These are phyloP conservation scores for Thielaviopsis euricoi DNA, from an alignment of 2,329 filamentous ascomycete genomes.

Conservation along the genomic window DNA sequence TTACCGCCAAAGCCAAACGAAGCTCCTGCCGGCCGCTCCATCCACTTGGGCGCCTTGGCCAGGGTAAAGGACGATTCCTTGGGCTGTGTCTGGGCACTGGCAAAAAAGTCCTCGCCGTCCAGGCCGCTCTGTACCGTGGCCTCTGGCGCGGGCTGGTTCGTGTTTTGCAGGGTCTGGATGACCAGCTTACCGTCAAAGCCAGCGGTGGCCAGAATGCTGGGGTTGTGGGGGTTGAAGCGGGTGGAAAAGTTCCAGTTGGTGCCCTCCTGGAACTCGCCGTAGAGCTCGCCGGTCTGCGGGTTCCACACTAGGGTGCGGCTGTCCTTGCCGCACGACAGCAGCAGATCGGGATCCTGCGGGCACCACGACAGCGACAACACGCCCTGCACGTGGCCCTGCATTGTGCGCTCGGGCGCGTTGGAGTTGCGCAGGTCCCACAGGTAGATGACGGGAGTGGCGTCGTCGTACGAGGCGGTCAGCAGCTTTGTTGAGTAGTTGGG, in stretches of 20 bases:
- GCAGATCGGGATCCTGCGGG: slow-evolving; percentile 68
- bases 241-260: slow-evolving; percentile 99
- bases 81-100: slow-evolving; percentile 78
- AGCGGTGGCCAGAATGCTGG: slow-evolving; percentile 80
- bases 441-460: slow-evolving; percentile 72
- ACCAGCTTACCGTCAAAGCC: slow-evolving; percentile 96
- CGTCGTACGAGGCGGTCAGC: slow-evolving; percentile 78
- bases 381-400: slow-evolving; percentile 87
- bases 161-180: slow-evolving; percentile 86
- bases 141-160: slow-evolving; percentile 60
- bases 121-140: slow-evolving; percentile 49
- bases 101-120: slow-evolving; percentile 93
- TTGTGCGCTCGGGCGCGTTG: slow-evolving; percentile 75
- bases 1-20: slow-evolving; percentile 95
- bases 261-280: slow-evolving; percentile 88
- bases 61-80: slow-evolving; percentile 83
- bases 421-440: slow-evolving; percentile 95
- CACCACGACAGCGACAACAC: slow-evolving; percentile 94
- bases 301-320: slow-evolving; percentile 95
- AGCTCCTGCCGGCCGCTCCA: slow-evolving; percentile 67
- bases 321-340: slow-evolving; percentile 91
- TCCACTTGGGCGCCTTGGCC: slow-evolving; percentile 74
- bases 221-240: slow-evolving; percentile 84
- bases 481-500: slow-evolving; percentile 90
- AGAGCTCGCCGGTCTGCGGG: slow-evolving; percentile 70